Percentiles rank a stretch among this genome's conserved stretches.
Conservation (phyloP, 176 grass and related monocot genomes). For the Bonia amplexicaulis region DNA sequence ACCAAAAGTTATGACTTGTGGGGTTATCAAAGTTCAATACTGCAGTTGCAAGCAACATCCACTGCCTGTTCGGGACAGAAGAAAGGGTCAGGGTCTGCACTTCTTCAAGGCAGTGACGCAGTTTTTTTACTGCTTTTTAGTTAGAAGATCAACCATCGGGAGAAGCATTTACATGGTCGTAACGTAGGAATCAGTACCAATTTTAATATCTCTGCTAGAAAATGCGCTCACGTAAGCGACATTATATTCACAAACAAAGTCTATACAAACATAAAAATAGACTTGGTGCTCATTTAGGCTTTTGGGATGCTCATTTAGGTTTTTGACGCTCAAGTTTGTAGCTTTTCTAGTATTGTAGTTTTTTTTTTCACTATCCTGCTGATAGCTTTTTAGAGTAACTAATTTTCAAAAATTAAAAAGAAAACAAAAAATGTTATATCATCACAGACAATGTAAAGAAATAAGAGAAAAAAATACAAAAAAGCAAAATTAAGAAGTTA, state of each 20-base stretch:
- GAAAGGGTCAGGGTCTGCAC: background rate
- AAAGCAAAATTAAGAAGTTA: no score
- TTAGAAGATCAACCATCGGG: background rate
- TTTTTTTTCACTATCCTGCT: no score
- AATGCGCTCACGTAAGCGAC: background rate
- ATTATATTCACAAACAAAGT: background rate
- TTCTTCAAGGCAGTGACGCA: background rate
- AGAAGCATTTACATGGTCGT: background rate
- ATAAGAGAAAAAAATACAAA: no score
- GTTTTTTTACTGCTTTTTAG: background rate
- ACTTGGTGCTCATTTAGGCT: no score
- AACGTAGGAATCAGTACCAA: background rate
- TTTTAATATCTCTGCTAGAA: background rate
- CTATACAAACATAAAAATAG: background rate
- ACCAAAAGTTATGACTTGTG: slow-evolving; percentile 8
- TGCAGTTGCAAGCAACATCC: background rate
- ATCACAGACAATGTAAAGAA: no score
- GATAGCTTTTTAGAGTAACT: no score
- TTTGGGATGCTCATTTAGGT: no score
- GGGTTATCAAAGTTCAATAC: background rate
- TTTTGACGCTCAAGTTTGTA: no score
- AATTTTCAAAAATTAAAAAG: no score
- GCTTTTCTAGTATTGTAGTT: no score
- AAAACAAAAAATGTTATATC: no score
- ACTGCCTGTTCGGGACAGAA: background rate